These are phyloP conservation scores for Zanthoxylum bungeanum DNA, from an alignment of 345 rosid genomes.

Conservation along the genomic window DNA sequence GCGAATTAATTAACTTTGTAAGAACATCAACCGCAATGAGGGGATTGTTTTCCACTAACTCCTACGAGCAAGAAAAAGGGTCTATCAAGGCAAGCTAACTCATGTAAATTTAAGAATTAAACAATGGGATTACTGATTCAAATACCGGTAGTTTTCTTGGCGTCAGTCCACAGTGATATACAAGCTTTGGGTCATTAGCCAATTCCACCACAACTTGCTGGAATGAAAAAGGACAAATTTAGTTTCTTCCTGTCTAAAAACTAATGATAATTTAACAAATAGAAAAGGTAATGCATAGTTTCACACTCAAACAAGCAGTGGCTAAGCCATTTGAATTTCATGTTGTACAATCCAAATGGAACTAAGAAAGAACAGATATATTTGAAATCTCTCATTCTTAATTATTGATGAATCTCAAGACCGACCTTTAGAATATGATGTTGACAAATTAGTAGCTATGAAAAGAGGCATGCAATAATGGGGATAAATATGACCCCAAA, in stretches of 20 bases:
- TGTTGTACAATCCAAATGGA: background rate
- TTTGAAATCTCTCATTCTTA: background rate
- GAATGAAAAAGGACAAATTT: constrained; percentile 14
- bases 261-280: background rate
- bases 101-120: background rate
- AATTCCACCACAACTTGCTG: constrained; percentile 79
- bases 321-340: background rate
- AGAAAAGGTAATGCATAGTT: background rate
- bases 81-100: constrained; percentile 18
- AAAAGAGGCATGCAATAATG: background rate
- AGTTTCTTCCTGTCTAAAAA: constrained; percentile 16
- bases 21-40: constrained; percentile 92
- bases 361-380: background rate
- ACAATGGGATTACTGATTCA: constrained; percentile 16
- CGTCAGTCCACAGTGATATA: constrained; percentile 88
- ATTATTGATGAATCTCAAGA: background rate
- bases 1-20: constrained; percentile 79
- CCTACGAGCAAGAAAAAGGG: constrained; percentile 48
- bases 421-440: background rate
- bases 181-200: constrained; percentile 83
- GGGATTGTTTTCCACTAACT: constrained; percentile 93
- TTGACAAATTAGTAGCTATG: background rate
- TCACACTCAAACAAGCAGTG: background rate
- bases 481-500: background rate
- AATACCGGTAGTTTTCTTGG: constrained; percentile 91